Percentiles rank a stretch among this genome's conserved stretches.
These are phyloP conservation scores for Arachis hypogaea DNA, from an alignment of 306 rosid genomes.

Conservation along the genomic window DNA sequence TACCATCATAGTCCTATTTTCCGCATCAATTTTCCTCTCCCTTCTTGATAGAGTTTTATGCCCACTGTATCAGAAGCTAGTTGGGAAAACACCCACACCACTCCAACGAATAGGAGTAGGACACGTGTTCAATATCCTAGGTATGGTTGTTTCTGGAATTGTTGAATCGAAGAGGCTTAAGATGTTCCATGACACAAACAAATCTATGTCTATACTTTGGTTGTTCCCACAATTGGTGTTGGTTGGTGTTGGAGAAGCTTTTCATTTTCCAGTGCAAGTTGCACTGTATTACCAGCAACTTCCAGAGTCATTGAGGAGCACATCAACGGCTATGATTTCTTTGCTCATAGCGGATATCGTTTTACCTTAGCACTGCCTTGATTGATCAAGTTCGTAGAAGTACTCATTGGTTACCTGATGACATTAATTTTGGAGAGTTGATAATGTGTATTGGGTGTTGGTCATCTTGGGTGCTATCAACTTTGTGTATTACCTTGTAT, in stretches of 20 bases:
- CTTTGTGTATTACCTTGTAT: constrained; percentile 53
- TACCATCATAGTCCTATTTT: constrained; percentile 36
- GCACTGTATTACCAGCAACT: constrained; percentile 70
- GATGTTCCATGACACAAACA: constrained; percentile 23
- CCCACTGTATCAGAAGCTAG: constrained; percentile 52
- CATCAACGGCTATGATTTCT: constrained; percentile 65
- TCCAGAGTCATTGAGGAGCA: constrained; percentile 51
- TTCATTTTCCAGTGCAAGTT: constrained; percentile 72
- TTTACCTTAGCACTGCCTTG: constrained; percentile 52
- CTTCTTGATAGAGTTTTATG: constrained; percentile 52
- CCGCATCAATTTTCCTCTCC: constrained; percentile 49
- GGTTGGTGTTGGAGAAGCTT: constrained; percentile 70
- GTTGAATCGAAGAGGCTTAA: constrained; percentile 73
- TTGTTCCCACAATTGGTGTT: constrained; percentile 58
- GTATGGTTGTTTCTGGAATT: constrained; percentile 54
- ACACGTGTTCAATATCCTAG: constrained; percentile 47
- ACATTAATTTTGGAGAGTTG: constrained; percentile 54
- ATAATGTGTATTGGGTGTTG: constrained; percentile 61
- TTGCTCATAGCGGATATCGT: constrained; percentile 48
- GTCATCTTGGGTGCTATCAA: constrained; percentile 55
- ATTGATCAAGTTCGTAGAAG: constrained; percentile 46
- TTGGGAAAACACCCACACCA: constrained; percentile 37
- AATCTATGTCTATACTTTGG: constrained; percentile 53
- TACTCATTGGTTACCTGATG: constrained; percentile 65
- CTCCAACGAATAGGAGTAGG: constrained; percentile 64